A percentile compares a stretch with the other conserved stretches of the same genome.
These are phyloP conservation scores for Mycena haematopus DNA, from an alignment of 768 basidiomycete genomes.

Conservation along the genomic window DNA sequence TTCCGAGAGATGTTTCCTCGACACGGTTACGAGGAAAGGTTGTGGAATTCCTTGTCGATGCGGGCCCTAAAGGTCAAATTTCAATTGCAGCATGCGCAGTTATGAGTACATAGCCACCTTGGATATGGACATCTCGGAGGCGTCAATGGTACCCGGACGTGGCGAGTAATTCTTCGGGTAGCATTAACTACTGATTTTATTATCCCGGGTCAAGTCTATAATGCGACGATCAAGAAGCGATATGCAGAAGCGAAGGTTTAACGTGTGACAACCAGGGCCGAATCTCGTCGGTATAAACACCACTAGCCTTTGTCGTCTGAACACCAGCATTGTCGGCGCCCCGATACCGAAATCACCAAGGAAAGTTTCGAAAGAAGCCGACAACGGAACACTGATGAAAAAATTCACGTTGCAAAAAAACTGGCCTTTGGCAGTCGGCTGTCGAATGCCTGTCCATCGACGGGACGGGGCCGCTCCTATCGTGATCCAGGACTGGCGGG, in stretches of 20 bases:
- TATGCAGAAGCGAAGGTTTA: background rate
- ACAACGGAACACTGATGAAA: background rate
- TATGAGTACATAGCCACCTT: constrained; percentile 17
- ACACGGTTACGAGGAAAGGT: constrained; percentile 20
- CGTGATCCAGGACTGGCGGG: constrained; percentile 30
- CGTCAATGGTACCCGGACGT: constrained; percentile 7
- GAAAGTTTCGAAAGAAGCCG: background rate
- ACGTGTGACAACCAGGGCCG: constrained; percentile 25
- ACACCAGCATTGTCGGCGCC: background rate
- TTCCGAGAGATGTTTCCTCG: constrained; percentile 22
- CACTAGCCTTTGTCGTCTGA: background rate
- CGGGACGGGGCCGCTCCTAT: constrained; percentile 31
- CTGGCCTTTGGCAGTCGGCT: constrained; percentile 15
- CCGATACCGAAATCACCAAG: background rate
- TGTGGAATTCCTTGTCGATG: constrained; percentile 22
- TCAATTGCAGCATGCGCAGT: constrained; percentile 10
- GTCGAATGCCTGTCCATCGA: constrained; percentile 19
- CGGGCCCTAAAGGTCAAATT: constrained; percentile 26
- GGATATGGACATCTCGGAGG: constrained; percentile 13
- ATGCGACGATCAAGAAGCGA: constrained; percentile 13
- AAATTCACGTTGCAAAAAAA: background rate
- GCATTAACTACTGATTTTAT: constrained; percentile 15
- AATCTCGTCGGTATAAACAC: constrained; percentile 5
- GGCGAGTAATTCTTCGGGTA: constrained; percentile 18
- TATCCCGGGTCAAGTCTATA: background rate